These are phyloP conservation scores for Irpex sp. DNA, from an alignment of 1,284 basidiomycete genomes.

Conservation along the genomic window DNA sequence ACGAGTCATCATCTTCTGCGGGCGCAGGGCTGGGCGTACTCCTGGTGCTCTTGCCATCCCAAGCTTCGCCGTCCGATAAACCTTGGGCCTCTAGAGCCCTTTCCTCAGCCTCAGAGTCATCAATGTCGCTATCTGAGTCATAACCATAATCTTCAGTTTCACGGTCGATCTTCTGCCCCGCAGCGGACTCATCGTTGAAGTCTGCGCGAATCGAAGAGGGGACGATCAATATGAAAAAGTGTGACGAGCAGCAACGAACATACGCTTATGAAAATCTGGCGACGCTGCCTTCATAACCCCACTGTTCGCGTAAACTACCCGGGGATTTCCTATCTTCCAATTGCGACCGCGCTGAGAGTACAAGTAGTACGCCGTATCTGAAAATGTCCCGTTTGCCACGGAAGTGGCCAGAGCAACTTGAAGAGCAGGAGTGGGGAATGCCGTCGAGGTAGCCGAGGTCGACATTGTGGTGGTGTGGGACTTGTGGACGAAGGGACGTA, in stretches of 20 bases:
- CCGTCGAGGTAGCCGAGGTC: not conserved
- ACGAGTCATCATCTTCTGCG: no score
- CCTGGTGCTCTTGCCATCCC: not conserved
- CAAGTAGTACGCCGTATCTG: constrained; percentile 17
- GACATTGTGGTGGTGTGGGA: not conserved
- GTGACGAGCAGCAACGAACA: constrained; percentile 2
- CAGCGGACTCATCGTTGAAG: constrained; percentile 3
- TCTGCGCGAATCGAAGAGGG: not conserved
- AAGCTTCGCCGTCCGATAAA: not conserved
- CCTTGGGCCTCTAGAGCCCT: not conserved
- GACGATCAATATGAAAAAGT: not conserved
- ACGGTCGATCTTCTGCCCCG: not conserved
- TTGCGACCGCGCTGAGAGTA: constrained; percentile 13
- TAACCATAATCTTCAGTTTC: constrained; percentile 11
- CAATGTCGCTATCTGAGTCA: constrained; percentile 14
- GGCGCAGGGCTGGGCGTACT: not conserved
- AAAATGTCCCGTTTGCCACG: constrained; percentile 12
- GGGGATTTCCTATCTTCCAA: constrained; percentile 12
- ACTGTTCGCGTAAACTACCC: constrained; percentile 17
- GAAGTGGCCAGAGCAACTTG: constrained; percentile 14
- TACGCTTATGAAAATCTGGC: constrained; percentile 14
- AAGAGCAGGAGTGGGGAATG: constrained; percentile 6
- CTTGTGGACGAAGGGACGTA: not conserved
- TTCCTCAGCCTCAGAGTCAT: constrained; percentile 9
- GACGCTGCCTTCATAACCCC: constrained; percentile 10